Base-by-base conservation (phyloP, 164 flowering plant genomes). In the Vitis rotundifolia region DNA sequence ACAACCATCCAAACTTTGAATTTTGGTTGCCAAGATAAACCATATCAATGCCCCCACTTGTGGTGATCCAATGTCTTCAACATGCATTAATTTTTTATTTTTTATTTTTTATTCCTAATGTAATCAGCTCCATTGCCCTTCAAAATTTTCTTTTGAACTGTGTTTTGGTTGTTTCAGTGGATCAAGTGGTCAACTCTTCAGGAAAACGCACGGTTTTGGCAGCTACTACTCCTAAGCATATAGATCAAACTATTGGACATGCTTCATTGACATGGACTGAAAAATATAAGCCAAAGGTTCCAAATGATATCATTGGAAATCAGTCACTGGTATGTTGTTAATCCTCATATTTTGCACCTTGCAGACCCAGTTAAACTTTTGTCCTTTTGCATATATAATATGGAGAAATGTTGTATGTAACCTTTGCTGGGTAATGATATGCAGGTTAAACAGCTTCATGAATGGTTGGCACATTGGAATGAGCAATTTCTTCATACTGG, bases 371-470 rank as follows among this genome's bases (percentile, higher is more conserved):
- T 47, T 68, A 29, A 28, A 56, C 9, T 22, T 64, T 18, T 19
- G 8, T 26, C 49, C 11, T 59, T 66, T 62, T 29, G 5, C 59
- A n/a, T 61, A 53, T 22, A 18, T 18, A 7, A 19, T 52, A 19
- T 50, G 0, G 12, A 31, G 18, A 29, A 28, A 49, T 16, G 54
- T 37, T 51, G 59, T 48, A 66, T 28, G 5, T 11, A 59, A 44
- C 2, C 51, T 11, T 14, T 22, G 26, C 11, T 64, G 22, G 26
- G 9, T 61, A 10, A 37, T 3, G 7, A n/a, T 59, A 8, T 82
- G 68, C 83, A 95, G 99, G 90, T 95, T 56, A 91, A 85, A 73
- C 96, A 90, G 76, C 95, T 95, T 69, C 97, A 87, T 74, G 89
- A 86, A 74, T 95, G 99, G 99, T 76, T 95, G 82, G 61, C 68